Base-by-base conservation (phyloP, 805 yeast species). In the Lipomyces mesembrius region DNA sequence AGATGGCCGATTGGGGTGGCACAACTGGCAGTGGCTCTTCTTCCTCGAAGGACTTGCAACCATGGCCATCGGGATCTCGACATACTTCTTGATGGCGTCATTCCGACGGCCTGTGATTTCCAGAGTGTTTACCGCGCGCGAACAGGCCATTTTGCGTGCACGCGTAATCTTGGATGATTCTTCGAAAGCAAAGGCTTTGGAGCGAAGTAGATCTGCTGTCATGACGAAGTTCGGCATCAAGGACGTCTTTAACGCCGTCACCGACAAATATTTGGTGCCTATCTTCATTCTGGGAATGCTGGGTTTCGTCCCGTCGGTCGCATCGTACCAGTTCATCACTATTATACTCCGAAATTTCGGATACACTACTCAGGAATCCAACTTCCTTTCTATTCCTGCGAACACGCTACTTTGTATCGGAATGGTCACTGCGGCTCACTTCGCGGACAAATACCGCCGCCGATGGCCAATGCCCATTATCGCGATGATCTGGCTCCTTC, bases 1-100 rank as follows among this genome's bases (percentile, higher is more conserved):
- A 77, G 79, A 84, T 49, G 87, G 85, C n/a, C 65, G 73, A 0
- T 69, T 71, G 17, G 82, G 84, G 8, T 78, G 79, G 76, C 77
- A 77, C 11, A 88, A 89, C 37, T 88, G 92, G 92, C 80, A 83
- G 65, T 88, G 88, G 87, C 77, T 88, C 25, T 88, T 88, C 70
- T 73, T 88, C 29, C 79, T 88, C 61, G 90, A 87, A 74, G 91
- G 91, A 8, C 59, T 81, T 2, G 71, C 85, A 57, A 85, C 90
- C 0, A 74, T 87, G 7, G 4, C 74, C 2, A 79, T 87, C 68
- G 91, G 90, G 3, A 35, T 84, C 35, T 64, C 71, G 29, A 71
- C 82, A 6, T 83, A 78, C 68, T 81, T 79, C 66, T 59, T 78
- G 62, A 84, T 86, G 88, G 84, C 84, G 9, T 81, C 87, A 1